Evolutionary conservation across 2,329 filamentous ascomycete genomes (phyloP).

Genomic region (Xylariales sp.): DNA sequence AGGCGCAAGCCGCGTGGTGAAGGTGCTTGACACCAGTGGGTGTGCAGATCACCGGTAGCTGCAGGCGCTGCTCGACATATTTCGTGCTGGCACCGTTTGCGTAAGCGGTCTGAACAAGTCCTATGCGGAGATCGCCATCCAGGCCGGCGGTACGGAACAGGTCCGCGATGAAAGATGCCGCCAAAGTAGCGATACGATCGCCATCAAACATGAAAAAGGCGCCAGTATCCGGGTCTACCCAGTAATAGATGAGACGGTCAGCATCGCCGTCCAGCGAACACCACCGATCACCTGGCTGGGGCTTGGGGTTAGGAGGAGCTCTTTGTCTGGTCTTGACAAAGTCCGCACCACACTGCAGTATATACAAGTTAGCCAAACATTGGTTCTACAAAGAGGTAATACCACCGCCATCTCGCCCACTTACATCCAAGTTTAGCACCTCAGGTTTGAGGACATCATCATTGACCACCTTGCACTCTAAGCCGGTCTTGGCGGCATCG

Average conservation of each 20-base stretch:
- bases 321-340: constrained; percentile 97
- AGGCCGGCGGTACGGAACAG: constrained; percentile 78
- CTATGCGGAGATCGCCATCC: constrained; percentile 76
- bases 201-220: constrained; percentile 90
- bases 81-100: constrained; percentile 93
- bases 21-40: constrained; percentile 96
- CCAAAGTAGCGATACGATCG: constrained; percentile 92
- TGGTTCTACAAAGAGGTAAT: too few species aligned
- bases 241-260: constrained; percentile 94
- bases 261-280: constrained; percentile 94
- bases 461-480: constrained; percentile 85
- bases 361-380: not conserved
- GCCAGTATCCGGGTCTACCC: constrained; percentile 69
- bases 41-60: constrained; percentile 87
- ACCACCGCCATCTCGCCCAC: too few species aligned
- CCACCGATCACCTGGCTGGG: constrained; percentile 70
- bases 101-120: constrained; percentile 95
- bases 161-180: constrained; percentile 89
- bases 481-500: constrained; percentile 61
- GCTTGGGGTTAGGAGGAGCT: constrained; percentile 78
- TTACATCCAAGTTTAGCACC: constrained; percentile 73
- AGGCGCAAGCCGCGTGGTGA: constrained; percentile 92
- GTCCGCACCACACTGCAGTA: constrained; percentile 80
- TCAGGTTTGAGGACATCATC: constrained; percentile 90
- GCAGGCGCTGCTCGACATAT: constrained; percentile 83